Base-by-base conservation (phyloP, 306 rosid species). In the Cucurbita pepo region DNA sequence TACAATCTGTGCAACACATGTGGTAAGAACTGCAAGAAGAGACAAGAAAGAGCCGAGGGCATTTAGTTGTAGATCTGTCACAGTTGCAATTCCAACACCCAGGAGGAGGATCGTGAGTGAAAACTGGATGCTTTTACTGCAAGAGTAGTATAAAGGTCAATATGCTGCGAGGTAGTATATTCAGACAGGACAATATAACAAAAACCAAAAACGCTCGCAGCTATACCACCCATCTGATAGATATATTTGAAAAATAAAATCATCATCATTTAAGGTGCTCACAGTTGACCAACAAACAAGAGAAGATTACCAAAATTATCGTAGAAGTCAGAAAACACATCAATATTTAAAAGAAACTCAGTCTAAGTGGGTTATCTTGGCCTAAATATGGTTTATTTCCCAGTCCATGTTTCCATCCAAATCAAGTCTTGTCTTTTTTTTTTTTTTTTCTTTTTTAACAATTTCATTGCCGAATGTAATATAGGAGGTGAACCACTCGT, bases 1-100 rank as follows among this genome's bases (percentile, higher is more conserved):
- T 93, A 93, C 98, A 82, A 93, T 93, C 78, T 93, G 98, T 77
- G 98, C 97, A 82, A 93, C 86, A 0, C 97, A 93, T 25, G 98
- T 93, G 73, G 98, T 90, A 78, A 90, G 77, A 80, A 93, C 83
- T 7, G 98, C 98, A 36, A 93, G 94, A 3, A 90, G 77, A 76
- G 98, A 90, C 79, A 93, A 79, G 88, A 83, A 73, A 79, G 90
- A 86, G 65, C 98, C 98, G 47, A 90, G 73, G 65, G 89, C 89
- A 76, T 93, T 93, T 64, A 93, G 88, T 84, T 93, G 98, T 81
- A 93, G 85, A 82, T 93, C 98, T 12, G 96, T 93, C 75, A 93
- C 84, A 66, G 98, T 93, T 47, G 97, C 97, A 78, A 93, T 86
- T 80, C 98, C 98, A 60, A 93, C 98, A 71, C 98, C 98, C 51